Percentiles rank a stretch among this genome's conserved stretches.
Evolutionary conservation across 169 alveolate species (phyloP).

Genomic region (Plasmodium yoelii): DNA sequence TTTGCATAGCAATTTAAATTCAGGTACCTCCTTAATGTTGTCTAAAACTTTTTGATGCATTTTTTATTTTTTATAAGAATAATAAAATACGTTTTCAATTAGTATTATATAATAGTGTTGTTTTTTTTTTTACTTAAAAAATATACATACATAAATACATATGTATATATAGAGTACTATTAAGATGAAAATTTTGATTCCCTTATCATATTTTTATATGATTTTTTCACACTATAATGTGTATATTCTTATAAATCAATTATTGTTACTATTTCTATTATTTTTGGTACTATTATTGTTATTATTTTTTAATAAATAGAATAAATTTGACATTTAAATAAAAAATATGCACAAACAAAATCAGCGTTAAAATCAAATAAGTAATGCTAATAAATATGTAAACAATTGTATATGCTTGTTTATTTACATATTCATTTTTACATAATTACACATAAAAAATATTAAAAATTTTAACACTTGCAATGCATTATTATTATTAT

Average conservation of each 20-base stretch:
- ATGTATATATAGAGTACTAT: no score
- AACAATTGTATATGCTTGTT: not conserved
- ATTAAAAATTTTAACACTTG: not conserved
- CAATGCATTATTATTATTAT: not conserved
- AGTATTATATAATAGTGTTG: no score
- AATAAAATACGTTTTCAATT: no score
- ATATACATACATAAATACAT: no score
- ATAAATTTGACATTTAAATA: not conserved
- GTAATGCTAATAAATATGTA: conserved; percentile 4
- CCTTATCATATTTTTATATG: no score
- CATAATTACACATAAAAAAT: not conserved
- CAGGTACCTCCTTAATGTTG: conserved; percentile 4
- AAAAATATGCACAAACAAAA: conserved; percentile 33
- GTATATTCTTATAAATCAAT: no score
- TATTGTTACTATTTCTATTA: no score
- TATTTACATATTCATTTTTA: not conserved
- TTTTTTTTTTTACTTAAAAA: no score
- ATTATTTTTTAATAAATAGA: no score
- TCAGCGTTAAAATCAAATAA: conserved; percentile 26
- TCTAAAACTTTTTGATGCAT: conserved; percentile 18
- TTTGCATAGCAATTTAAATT: conserved; percentile 23
- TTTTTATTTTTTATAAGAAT: not conserved
- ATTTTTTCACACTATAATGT: no score
- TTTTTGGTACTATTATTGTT: no score
- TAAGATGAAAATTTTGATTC: no score